Evolutionary conservation across 768 basidiomycete genomes (phyloP), one percentile per base, ranked within the genome.

Genomic region (Termitomyces sp.): DNA sequence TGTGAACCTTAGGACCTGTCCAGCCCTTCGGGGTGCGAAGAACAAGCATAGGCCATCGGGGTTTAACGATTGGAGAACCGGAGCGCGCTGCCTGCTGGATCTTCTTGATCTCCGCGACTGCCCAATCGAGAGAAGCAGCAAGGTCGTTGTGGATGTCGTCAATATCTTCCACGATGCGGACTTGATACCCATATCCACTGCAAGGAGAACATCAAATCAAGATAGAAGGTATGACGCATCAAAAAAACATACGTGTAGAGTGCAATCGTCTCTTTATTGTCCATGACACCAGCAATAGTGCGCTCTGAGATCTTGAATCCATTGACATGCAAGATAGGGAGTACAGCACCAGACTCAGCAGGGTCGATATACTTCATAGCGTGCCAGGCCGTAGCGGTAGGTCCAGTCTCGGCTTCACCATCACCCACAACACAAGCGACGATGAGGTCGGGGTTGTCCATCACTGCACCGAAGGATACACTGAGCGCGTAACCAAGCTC

Each of bases 241-340:
- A 38, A 48, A 3, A 69, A 48, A 6, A 69, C 80, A 31, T 59
- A 88, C 90, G 84, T 86, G 81, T 92, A 94, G 31, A 94, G 76
- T 0, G 87, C 76, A 17, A 77, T 81, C 32, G 95, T 74, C 70
- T 96, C 94, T 67, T 89, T 87, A 70, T 96, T 81, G 68, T 96
- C 94, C 92, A 96, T 94, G 25, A 88, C 88, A 45, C 94, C 94
- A 61, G 86, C 89, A 61, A 97, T 89, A 15, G 94, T 96, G 42
- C 92, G 83, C 70, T 95, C 92, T 0, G 90, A 92, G 63, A 96
- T 95, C 79, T 94, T 91, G 82, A 92, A 93, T 15, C 91, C 89
- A 65, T 94, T 94, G 64, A 89, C 83, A 69, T 94, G 91, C 1
- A 97, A 78, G 64, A 96, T 92, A 31, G 94, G 94, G n/a, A 97